Evolutionary conservation across 768 basidiomycete species (phyloP).

Genomic region (Fibroporia radiculosa): DNA sequence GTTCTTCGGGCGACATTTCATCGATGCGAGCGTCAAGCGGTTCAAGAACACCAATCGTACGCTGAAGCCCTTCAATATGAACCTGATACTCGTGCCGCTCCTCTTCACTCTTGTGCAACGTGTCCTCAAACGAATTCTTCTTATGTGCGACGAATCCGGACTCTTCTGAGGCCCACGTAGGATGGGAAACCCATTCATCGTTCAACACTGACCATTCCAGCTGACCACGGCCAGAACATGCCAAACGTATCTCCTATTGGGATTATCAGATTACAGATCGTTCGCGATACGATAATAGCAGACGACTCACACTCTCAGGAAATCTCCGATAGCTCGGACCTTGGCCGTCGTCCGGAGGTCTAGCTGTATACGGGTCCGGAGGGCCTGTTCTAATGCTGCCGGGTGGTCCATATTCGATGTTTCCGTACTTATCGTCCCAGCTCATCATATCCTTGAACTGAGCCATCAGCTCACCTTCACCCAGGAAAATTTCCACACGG

Average conservation of each 20-base stretch:
- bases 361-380: conserved; percentile 69
- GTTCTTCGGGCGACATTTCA: conserved; percentile 85
- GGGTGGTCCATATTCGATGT: conserved; percentile 61
- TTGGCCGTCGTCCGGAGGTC: conserved; percentile 75
- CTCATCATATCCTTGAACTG: conserved; percentile 86
- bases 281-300: background rate
- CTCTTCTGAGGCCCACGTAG: conserved; percentile 96
- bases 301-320: conserved; percentile 75
- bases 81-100: conserved; percentile 98
- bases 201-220: conserved; percentile 95
- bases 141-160: conserved; percentile 91
- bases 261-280: background rate
- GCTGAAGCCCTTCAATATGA: conserved; percentile 81
- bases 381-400: conserved; percentile 72
- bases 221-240: conserved; percentile 91
- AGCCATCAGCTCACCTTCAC: conserved; percentile 67
- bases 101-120: conserved; percentile 94
- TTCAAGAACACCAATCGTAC: conserved; percentile 88
- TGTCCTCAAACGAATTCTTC: conserved; percentile 95
- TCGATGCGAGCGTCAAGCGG: conserved; percentile 79
- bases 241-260: conserved; percentile 72
- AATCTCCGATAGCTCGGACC: conserved; percentile 92
- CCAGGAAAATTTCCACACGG: conserved; percentile 73
- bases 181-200: conserved; percentile 97
- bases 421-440: conserved; percentile 61